Conservation (phyloP, 805 yeast genomes). For the Candida pseudofarinosa region DNA sequence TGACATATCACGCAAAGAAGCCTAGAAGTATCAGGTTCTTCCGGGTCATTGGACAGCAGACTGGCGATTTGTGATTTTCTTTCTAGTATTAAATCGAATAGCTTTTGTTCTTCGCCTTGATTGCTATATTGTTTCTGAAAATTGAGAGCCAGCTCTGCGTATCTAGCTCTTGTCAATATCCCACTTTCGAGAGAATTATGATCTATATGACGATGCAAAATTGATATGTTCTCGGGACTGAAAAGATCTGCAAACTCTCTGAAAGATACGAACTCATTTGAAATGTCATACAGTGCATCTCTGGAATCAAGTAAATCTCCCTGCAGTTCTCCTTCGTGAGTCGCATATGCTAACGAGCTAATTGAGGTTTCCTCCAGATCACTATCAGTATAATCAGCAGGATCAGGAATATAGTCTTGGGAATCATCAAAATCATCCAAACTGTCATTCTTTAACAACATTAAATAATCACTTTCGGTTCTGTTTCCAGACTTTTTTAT, state of each 20-base stretch:
- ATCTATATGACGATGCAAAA: conserved; percentile 26
- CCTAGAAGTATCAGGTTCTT: conserved; percentile 9
- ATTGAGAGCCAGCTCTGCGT: conserved; percentile 3
- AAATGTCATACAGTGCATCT: conserved; percentile 2
- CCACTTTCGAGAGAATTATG: conserved; percentile 13
- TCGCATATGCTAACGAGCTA: neutral
- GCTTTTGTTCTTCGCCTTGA: conserved; percentile 8
- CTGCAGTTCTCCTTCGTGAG: neutral
- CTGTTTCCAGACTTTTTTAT: neutral
- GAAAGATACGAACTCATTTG: conserved; percentile 21
- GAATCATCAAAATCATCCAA: conserved; percentile 38
- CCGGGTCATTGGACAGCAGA: neutral
- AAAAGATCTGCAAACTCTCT: conserved; percentile 24
- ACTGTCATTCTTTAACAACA: conserved; percentile 20
- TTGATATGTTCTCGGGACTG: conserved; percentile 11
- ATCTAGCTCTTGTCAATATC: conserved; percentile 33
- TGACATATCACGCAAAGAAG: conserved; percentile 79
- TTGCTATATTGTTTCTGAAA: neutral
- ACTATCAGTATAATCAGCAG: conserved; percentile 15
- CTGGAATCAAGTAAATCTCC: neutral
- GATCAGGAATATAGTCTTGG: conserved; percentile 25
- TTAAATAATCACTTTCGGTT: conserved; percentile 18
- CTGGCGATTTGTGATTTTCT: conserved; percentile 2
- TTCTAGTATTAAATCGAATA: conserved; percentile 10
- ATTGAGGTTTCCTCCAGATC: conserved; percentile 11